Evolutionary conservation across 352 stramenopile genomes (phyloP).

Genomic region (Phytophthora nicotianae): DNA sequence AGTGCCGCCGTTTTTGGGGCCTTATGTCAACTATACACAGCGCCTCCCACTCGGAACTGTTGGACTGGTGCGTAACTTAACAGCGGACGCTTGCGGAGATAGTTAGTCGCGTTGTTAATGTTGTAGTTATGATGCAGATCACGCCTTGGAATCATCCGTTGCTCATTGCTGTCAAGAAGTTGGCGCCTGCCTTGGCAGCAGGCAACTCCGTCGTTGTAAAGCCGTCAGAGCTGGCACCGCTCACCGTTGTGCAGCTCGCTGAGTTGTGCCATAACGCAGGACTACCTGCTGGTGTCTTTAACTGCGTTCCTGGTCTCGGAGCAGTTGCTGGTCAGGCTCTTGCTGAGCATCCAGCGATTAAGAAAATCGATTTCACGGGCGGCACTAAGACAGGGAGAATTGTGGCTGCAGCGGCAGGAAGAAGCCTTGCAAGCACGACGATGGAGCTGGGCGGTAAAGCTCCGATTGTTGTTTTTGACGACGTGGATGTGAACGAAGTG

Average conservation of each 20-base stretch:
- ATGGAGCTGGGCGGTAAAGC: slow-evolving; percentile 81
- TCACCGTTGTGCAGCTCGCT: slow-evolving; percentile 54
- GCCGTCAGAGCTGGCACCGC: slow-evolving; percentile 80
- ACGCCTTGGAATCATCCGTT: slow-evolving; percentile 86
- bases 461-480: slow-evolving; percentile 67
- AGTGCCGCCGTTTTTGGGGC: slow-evolving; percentile 61
- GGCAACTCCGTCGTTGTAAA: slow-evolving; percentile 89
- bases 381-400: slow-evolving; percentile 41
- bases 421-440: slow-evolving; percentile 51
- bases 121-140: slow-evolving; percentile 41
- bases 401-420: slow-evolving; percentile 43
- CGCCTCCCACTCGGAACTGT: slow-evolving; percentile 67
- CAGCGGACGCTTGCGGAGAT: not conserved
- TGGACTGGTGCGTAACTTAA: slow-evolving; percentile 37
- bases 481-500: slow-evolving; percentile 65
- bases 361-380: slow-evolving; percentile 68
- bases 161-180: slow-evolving; percentile 81
- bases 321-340: slow-evolving; percentile 44
- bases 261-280: slow-evolving; percentile 46
- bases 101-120: slow-evolving; percentile 4
- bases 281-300: slow-evolving; percentile 52
- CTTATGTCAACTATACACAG: slow-evolving; percentile 64
- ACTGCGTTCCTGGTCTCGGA: slow-evolving; percentile 49
- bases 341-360: slow-evolving; percentile 37
- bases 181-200: slow-evolving; percentile 63